Evolutionary conservation across 192 early-diverging fungal species (phyloP), one percentile per base, ranked within the genome.

Genomic region (Phlyctochytrium planicorne): DNA sequence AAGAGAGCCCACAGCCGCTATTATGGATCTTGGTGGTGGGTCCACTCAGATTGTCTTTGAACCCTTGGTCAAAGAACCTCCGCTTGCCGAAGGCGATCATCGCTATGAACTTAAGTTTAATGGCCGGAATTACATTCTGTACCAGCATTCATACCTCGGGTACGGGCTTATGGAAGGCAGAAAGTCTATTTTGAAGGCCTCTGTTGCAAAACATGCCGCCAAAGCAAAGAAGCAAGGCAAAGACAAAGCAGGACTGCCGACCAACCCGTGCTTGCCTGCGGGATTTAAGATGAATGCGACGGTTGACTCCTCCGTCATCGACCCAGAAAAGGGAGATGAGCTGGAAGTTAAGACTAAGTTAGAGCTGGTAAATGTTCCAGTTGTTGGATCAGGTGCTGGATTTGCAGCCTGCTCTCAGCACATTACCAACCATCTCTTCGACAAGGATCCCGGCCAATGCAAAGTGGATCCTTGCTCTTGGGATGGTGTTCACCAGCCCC

Each of bases 41-140:
- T 95, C 93, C 25, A 98, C 97, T 4, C 95, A 98, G 77, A 94
- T 98, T 62, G 97, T 96, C 0, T 97, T 97, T 84, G 97, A 97
- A 74, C 96, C 96, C 0, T 53, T 56, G 17, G 30, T 53, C 1
- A 25, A 20, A 2, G 40, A 64, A 23, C 72, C 77, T 32, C 14
- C 76, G n/a, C 80, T 75, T 47, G 79, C 77, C 33, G 67, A 74
- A 35, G 94, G 91, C n/a, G 86, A 90, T 30, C 91, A 96, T 62
- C 82, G 82, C 25, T 87, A 87, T 52, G 82, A 84, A 52, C 73
- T 96, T 67, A 60, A 66, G 20, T 96, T 90, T 62, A 90, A 88
- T 36, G 84, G 84, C 12, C 78, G 88, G 60, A 71, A 80, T 10
- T 94, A 97, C 71, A 67, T 76, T 16, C 88, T 98, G 6, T 98